These are phyloP conservation scores for Colletotrichum cordylinicola DNA, from an alignment of 2,329 filamentous ascomycete species.

Conservation along the genomic window DNA sequence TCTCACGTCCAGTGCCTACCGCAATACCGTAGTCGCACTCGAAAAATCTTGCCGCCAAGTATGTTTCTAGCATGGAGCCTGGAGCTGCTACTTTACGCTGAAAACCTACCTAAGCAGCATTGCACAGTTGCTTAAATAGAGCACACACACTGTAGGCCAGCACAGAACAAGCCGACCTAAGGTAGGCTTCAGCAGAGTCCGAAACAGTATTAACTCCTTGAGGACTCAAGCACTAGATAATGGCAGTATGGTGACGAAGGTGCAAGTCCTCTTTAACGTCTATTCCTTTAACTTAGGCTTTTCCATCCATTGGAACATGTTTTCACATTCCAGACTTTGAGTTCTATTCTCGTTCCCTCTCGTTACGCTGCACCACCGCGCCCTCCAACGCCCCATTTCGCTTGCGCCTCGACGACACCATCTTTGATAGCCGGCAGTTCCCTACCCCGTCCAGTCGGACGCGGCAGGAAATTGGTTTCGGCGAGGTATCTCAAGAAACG, in stretches of 20 bases:
- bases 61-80: not conserved
- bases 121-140: not conserved
- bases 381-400: conserved; percentile 28
- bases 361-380: not conserved
- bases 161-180: not conserved
- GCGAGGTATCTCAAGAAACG: conserved; percentile 47
- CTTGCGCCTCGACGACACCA: conserved; percentile 24
- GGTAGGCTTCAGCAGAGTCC: not conserved
- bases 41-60: not conserved
- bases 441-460: conserved; percentile 26
- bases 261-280: not conserved
- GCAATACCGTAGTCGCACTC: not conserved
- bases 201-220: not conserved
- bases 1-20: not conserved
- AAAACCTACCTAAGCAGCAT: not conserved
- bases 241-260: not conserved
- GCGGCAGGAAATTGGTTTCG: conserved; percentile 31
- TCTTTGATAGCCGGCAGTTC: conserved; percentile 28
- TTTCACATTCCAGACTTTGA: not conserved
- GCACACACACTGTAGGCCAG: not conserved
- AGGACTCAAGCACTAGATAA: not conserved
- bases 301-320: not conserved
- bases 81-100: not conserved
- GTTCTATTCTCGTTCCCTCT: not conserved
- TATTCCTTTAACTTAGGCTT: not conserved